Evolutionary conservation across 1,284 basidiomycete genomes (phyloP), one percentile per base, ranked within the genome.

Genomic region (Apiotrichum mycotoxinovorans): DNA sequence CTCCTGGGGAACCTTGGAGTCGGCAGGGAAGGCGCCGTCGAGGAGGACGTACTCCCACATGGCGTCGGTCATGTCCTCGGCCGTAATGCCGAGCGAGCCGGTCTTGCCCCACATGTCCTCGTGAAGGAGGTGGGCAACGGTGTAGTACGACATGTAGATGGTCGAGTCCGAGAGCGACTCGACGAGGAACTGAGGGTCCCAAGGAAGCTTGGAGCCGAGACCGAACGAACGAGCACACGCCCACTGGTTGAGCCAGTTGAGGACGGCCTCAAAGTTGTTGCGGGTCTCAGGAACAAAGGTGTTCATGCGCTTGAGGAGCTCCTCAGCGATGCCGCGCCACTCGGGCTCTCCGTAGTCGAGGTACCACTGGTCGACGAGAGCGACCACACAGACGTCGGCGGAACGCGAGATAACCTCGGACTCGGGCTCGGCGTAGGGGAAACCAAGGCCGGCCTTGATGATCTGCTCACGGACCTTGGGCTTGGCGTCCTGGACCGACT

Each of bases 291-390:
- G 74, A 45, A 87, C 85, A 79, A 92, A 97, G 3, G 89, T 88
- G 79, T 97, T 86, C 92, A 98, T 94, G 70, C 81, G 83, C 15
- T 83, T 83, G 64, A 98, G 79, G 54, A 92, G 80, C 65, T 93
- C 86, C 75, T 93, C 88, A 9, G 92, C 86, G 70, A 89, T 83
- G 18, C 83, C 84, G 77, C 87, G 89, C 96, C 96, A 99, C 40
- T 77, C 75, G 3, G 85, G 74, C 80, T 98, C 94, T 68, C 95
- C 96, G 72, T 98, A 99, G 79, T 98, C 93, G 74, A 98, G 80
- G 79, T 98, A 98, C 94, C 95, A 99, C 78, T 99, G 96, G 75
- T 99, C 96, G 84, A 93, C 95, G 63, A 98, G 81, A 8, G 95
- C 94, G 58, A 98, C 94, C 35, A 98, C 89, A 80, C 95, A 98